Percentiles rank a stretch among this genome's conserved stretches.
These are phyloP conservation scores for Oligophagozyma castellii DNA, from an alignment of 1,139 yeast species.

Conservation along the genomic window DNA sequence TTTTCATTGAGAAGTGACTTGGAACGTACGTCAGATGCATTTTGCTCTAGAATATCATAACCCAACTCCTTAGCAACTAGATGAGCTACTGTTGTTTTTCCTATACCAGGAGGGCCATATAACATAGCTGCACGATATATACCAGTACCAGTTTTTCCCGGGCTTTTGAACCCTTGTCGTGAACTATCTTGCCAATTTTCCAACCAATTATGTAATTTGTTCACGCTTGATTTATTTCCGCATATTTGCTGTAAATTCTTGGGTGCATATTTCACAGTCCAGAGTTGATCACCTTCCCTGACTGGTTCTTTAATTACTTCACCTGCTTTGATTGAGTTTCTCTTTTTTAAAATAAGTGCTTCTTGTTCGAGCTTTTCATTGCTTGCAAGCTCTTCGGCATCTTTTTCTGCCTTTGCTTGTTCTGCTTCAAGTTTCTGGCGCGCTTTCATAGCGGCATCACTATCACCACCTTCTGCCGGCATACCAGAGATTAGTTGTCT, in stretches of 20 bases:
- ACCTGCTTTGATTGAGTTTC: conserved; percentile 19
- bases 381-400: conserved; percentile 36
- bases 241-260: conserved; percentile 59
- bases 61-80: conserved; percentile 55
- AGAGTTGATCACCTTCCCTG: conserved; percentile 41
- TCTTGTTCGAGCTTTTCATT: conserved; percentile 22
- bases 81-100: conserved; percentile 73
- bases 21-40: conserved; percentile 83
- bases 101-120: conserved; percentile 79
- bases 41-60: conserved; percentile 59
- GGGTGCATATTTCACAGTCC: conserved; percentile 96
- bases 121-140: conserved; percentile 69
- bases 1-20: conserved; percentile 57
- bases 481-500: conserved; percentile 54
- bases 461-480: conserved; percentile 91
- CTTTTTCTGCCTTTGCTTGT: conserved; percentile 37
- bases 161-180: conserved; percentile 39
- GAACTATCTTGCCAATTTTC: conserved; percentile 56
- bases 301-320: conserved; percentile 10
- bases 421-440: conserved; percentile 54
- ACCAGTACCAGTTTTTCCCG: conserved; percentile 50
- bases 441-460: conserved; percentile 64
- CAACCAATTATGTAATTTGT: conserved; percentile 59
- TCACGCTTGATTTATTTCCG: conserved; percentile 75
- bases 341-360: conserved; percentile 3